phyloP scores from a whole-genome alignment of 1,139 yeast genomes.

The Kazachstania sp. region DNA sequence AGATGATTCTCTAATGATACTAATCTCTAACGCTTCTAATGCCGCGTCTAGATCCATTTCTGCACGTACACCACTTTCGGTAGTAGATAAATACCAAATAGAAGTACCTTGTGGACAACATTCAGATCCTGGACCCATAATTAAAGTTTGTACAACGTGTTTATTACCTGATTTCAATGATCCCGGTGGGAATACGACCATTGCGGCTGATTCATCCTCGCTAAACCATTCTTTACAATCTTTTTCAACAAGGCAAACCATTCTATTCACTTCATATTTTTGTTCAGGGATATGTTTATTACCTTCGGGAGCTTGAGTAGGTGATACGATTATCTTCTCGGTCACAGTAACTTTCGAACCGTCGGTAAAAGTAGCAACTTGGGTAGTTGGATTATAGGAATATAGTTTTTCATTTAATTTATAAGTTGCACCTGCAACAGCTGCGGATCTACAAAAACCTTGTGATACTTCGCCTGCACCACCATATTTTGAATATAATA shows the following conservation, averaged over 20 bases:
- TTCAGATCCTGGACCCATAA: slow-evolving; percentile 84
- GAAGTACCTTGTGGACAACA: slow-evolving; percentile 84
- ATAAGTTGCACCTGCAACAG: slow-evolving; percentile 95
- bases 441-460: slow-evolving; percentile 96
- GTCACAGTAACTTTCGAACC: slow-evolving; percentile 65
- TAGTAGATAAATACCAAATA: slow-evolving; percentile 81
- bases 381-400: slow-evolving; percentile 55
- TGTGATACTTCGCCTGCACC: slow-evolving; percentile 95
- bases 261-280: slow-evolving; percentile 54
- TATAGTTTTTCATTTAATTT: slow-evolving; percentile 62
- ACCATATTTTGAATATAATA: slow-evolving; percentile 84
- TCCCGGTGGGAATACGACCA: slow-evolving; percentile 90
- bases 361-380: slow-evolving; percentile 66
- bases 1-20: slow-evolving; percentile 72
- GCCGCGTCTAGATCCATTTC: slow-evolving; percentile 76
- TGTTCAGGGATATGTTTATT: slow-evolving; percentile 33
- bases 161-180: slow-evolving; percentile 61
- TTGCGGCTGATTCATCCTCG: slow-evolving; percentile 72
- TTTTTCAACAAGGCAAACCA: slow-evolving; percentile 76
- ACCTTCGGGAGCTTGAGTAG: slow-evolving; percentile 55
- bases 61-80: slow-evolving; percentile 63
- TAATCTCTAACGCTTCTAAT: slow-evolving; percentile 64
- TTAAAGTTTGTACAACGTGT: slow-evolving; percentile 73
- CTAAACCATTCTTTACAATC: slow-evolving; percentile 89
- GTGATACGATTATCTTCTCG: slow-evolving; percentile 66